Conservation (phyloP, 257 asterid genomes). For the Ehretia macrophylla region DNA sequence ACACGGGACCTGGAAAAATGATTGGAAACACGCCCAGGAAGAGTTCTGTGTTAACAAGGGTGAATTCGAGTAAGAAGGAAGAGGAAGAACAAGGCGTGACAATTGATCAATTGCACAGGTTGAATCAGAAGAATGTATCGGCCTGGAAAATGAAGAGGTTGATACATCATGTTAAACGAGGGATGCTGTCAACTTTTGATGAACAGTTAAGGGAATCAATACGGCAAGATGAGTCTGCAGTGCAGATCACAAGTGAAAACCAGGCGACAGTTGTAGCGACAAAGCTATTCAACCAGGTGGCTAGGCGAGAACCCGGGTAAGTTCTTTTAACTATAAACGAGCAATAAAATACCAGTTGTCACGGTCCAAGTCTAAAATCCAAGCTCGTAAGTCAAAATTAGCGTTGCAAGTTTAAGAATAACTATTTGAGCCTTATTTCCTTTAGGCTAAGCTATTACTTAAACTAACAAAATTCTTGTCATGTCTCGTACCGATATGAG, state of each 20-base stretch:
- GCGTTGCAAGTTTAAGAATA: too few relatives aligned
- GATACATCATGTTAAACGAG: slow-evolving; percentile 57
- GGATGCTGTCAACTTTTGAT: slow-evolving; percentile 69
- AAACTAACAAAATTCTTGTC: too few relatives aligned
- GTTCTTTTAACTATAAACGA: not conserved
- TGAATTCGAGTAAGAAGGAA: slow-evolving; percentile 48
- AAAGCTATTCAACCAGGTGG: slow-evolving; percentile 75
- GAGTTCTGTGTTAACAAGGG: slow-evolving; percentile 40
- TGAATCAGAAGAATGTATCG: slow-evolving; percentile 74
- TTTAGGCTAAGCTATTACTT: too few relatives aligned
- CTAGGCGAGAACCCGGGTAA: slow-evolving; percentile 64
- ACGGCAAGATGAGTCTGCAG: slow-evolving; percentile 55
- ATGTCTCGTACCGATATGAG: too few relatives aligned
- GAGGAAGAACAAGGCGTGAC: slow-evolving; percentile 31
- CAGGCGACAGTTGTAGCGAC: slow-evolving; percentile 78
- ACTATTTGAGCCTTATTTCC: too few relatives aligned
- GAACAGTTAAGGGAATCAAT: slow-evolving; percentile 57
- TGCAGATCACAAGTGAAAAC: slow-evolving; percentile 66
- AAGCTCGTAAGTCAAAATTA: not conserved
- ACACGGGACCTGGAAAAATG: slow-evolving; percentile 74
- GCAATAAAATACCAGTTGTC: not conserved
- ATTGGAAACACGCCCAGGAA: slow-evolving; percentile 22
- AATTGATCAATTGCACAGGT: slow-evolving; percentile 70
- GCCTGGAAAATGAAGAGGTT: slow-evolving; percentile 98
- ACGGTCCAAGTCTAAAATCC: not conserved